Conservation (phyloP, 345 rosid genomes). For the Angophora floribunda region DNA sequence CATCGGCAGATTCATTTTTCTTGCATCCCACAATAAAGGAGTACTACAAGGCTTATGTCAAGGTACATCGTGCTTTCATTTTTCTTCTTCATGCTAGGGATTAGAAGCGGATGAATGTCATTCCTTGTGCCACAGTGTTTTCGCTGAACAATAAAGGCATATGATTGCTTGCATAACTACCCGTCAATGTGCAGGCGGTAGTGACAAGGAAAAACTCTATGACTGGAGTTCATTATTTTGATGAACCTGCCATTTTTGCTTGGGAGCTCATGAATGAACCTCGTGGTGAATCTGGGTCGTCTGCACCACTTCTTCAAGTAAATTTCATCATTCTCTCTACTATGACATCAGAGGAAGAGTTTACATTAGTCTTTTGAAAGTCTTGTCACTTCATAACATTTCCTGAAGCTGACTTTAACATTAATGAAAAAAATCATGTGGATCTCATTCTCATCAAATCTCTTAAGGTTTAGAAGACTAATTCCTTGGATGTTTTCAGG, state of each 20-base stretch:
- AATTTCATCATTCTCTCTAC: neutral
- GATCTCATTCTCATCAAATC: neutral
- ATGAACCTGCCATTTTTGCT: slow-evolving; percentile 45
- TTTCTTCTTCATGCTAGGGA: neutral
- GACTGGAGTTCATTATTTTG: slow-evolving; percentile 24
- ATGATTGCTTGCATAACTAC: neutral
- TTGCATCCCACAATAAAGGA: slow-evolving; percentile 13
- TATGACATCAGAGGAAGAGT: neutral
- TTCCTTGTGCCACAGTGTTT: neutral
- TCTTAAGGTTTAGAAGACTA: neutral
- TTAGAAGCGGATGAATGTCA: neutral
- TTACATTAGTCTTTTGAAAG: too few species aligned
- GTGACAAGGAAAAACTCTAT: slow-evolving; percentile 32
- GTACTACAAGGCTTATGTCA: slow-evolving; percentile 23
- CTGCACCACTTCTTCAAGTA: slow-evolving; percentile 35
- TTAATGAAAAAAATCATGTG: neutral
- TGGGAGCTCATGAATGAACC: slow-evolving; percentile 59
- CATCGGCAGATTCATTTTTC: slow-evolving; percentile 19
- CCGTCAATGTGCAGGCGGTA: slow-evolving; percentile 11
- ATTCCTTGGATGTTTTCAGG: neutral
- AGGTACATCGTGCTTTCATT: neutral
- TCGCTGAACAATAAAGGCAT: neutral
- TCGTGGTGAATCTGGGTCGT: slow-evolving; percentile 27
- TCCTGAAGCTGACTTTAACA: too few species aligned
- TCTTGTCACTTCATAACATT: too few species aligned